Conservation (phyloP, 768 basidiomycete genomes). For the Mycena galericulata region DNA sequence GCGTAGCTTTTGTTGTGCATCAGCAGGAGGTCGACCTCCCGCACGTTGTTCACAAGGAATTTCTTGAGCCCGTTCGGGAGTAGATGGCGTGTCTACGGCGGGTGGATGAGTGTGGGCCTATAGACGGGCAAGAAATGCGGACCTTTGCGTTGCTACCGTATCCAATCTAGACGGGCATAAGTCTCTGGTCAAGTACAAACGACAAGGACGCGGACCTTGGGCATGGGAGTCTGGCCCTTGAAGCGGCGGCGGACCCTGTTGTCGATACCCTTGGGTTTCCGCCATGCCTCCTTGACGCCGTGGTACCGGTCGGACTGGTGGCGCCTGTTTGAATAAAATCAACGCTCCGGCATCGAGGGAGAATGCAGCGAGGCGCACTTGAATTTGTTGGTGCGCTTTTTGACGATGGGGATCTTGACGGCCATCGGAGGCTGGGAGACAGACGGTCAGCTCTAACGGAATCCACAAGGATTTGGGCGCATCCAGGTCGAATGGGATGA, state of each 20-base stretch:
- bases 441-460: constrained; percentile 5
- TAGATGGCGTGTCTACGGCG: constrained; percentile 85
- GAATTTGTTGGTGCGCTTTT: constrained; percentile 98
- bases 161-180: constrained; percentile 78
- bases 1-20: constrained; percentile 99
- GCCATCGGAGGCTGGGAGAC: constrained; percentile 52
- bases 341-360: no score
- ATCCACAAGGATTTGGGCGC: constrained; percentile 22
- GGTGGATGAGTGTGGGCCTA: constrained; percentile 15
- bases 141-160: constrained; percentile 97
- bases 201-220: constrained; percentile 73
- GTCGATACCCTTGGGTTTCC: constrained; percentile 99
- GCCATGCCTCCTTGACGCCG: constrained; percentile 97
- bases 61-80: constrained; percentile 97
- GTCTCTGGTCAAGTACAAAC: constrained; percentile 10
- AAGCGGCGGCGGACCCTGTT: constrained; percentile 96
- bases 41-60: constrained; percentile 93
- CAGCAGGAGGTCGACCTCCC: constrained; percentile 93
- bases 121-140: constrained; percentile 36
- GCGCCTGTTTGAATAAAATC: constrained; percentile 79
- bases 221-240: constrained; percentile 97
- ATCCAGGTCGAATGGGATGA: neutral
- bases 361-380: constrained; percentile 80
- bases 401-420: constrained; percentile 77
- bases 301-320: constrained; percentile 99